Evolutionary conservation across 1,284 basidiomycete species (phyloP), one percentile per base, ranked within the genome.

Genomic region (Leccinum pachyderme): DNA sequence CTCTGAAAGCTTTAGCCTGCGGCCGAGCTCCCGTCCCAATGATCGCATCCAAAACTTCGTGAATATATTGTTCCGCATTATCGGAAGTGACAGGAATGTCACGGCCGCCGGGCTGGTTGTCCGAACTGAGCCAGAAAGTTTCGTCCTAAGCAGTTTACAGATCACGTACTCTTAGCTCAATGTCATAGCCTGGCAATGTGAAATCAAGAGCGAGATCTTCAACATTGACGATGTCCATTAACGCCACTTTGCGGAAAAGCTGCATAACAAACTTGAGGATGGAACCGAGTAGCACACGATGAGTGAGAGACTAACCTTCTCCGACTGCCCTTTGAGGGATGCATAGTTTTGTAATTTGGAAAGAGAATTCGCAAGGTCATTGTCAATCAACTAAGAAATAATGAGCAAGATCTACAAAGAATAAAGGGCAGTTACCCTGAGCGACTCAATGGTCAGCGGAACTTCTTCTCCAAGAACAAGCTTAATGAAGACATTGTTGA

Each of bases 121-220:
- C 49, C 4, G 47, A 46, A 46, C 7, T 47, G 33, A 46, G 24
- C 53, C 11, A 56, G 39, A n/a, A 37, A 37, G 24, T 48, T 47
- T 33, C 18, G 29, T 28, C n/a, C 31, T n/a, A 24, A 11, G 5
- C 4, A 2, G 15, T 35, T 39, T 5, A 47, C 2, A 35, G 4
- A 33, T n/a, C 43, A 72, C 82, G 56, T 70, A 89, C 87, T 67
- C 86, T 83, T 47, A 98, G 80, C 72, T 97, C 93, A 55, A 98
- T 90, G 64, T 93, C 87, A 64, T 96, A 94, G 8, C 97, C 97
- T 8, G 97, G 97, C 13, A 99, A 79, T 4, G 95, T 98, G 70
- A 98, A 98, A 75, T 99, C 96, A 31, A 99, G 81, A 0, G 89
- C 86, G 39, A 99, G 82, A 66, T 96, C 93, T 59, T 91, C 89